Base-by-base conservation (phyloP, 176 grass and related monocot species). In the Phoenix dactylifera region DNA sequence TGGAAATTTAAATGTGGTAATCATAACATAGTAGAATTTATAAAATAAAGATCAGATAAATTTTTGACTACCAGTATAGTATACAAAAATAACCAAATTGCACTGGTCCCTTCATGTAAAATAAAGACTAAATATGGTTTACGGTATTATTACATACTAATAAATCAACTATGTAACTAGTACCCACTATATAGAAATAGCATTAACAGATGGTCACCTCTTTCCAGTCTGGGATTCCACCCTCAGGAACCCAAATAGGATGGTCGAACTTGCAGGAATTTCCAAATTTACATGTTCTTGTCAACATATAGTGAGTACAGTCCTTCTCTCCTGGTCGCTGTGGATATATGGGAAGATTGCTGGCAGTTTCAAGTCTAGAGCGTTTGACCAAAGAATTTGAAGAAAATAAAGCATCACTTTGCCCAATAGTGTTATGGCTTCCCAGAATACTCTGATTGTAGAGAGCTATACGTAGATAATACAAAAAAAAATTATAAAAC, bases 261-360 rank as follows among this genome's bases (percentile, higher is more conserved):
- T 98, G 94, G 61, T 98, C 84, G 64, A 89, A 93, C 72, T 65
- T 98, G 87, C 94, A 98, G 48, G 76, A 51, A 28, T 69, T 88
- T 88, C 82, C 88, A 80, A 61, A 93, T 48, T 76, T 86, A 89
- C 93, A 98, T 58, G 84, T 86, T 74, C 84, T 80, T 59, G 66
- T 98, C 81, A 77, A 77, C 94, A 98, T 93, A 92, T 98, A 98
- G 80, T 85, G 83, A 48, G 82, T 84, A 85, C 93, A 98, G 57
- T 83, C 70, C 82, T 81, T 89, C 73, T 67, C 74, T 68, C 87
- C 88, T 16, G 82, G 88, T 39, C 88, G 79, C 49, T 86, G 87
- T 19, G 85, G 88, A 75, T 89, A 89, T 65, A 86, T 79, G 76
- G 94, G 79, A 85, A 98, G 77, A 72, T 76, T 83, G 87, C 84